These are phyloP conservation scores for Sarocladiaceae sp. DNA, from an alignment of 2,329 filamentous ascomycete genomes.

Conservation along the genomic window DNA sequence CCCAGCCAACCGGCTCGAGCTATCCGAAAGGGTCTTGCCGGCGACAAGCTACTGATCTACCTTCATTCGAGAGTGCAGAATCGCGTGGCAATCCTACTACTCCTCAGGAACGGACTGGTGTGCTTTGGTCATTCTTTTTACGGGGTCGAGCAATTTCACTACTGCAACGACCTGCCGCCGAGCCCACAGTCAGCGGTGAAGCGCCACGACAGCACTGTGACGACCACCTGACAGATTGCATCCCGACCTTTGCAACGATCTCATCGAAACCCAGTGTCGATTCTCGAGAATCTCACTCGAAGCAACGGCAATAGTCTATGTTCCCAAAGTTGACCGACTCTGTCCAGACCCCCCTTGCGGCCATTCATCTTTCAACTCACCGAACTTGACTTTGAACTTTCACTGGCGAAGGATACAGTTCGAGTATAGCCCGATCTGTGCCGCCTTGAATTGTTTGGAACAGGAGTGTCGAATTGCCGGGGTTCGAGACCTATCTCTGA, in stretches of 20 bases:
- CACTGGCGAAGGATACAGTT: not conserved
- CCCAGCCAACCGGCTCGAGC: not conserved
- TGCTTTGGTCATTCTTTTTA: too few species aligned
- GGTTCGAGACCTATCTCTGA: constrained; percentile 4
- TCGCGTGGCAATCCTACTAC: too few species aligned
- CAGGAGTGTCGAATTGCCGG: not conserved
- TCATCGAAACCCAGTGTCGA: not conserved
- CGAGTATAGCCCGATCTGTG: not conserved
- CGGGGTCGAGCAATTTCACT: constrained; percentile 4
- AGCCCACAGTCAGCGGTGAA: constrained; percentile 4
- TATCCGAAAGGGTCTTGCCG: not conserved
- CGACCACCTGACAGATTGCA: not conserved
- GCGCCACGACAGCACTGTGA: constrained; percentile 4
- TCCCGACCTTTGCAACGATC: not conserved
- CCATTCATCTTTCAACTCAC: too few species aligned
- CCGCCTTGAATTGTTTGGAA: not conserved
- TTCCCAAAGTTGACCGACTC: too few species aligned
- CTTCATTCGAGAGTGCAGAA: not conserved
- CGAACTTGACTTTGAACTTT: too few species aligned
- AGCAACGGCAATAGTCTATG: too few species aligned
- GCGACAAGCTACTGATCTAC: not conserved
- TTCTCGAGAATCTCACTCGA: too few species aligned
- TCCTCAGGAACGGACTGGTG: too few species aligned
- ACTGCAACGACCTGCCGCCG: not conserved
- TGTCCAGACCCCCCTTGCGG: too few species aligned